Evolutionary conservation across 1,284 basidiomycete genomes (phyloP), one percentile per base, ranked within the genome.

Genomic region (Tausonia pullulans): DNA sequence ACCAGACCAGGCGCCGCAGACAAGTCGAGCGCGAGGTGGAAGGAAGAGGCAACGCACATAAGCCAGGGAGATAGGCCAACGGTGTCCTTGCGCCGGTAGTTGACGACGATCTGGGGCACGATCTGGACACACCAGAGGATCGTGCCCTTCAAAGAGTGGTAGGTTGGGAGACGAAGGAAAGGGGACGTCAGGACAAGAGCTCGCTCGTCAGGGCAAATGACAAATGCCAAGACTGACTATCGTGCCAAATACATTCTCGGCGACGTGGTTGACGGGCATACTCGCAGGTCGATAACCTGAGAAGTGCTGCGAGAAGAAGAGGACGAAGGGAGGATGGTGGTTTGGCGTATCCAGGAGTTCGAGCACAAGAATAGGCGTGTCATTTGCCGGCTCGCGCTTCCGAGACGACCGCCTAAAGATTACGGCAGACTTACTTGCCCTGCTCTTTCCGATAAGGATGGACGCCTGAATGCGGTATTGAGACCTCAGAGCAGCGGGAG

Each of bases 61-160:
- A 92, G 80, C 72, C 78, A 83, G 13, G 80, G 81, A 0, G 87
- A 89, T 5, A 90, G 79, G 0, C 89, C 88, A 40, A 83, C 79
- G 0, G 86, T 88, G 45, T 82, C 83, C 71, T 89, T 87, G 27
- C 80, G 78, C n/a, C 83, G 80, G 76, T 82, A 85, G 69, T 81
- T 86, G 73, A 90, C 90, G 69, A 74, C 65, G 62, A 79, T 80
- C 71, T 90, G 88, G 10, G 88, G 88, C 10, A 89, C 73, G 44
- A 90, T 78, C 72, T 88, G 85, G 3, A 81, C 76, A 0, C 81
- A 82, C 52, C 57, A 41, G 13, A 68, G 40, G 63, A 67, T 52
- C 45, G 39, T 62, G 50, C 55, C 54, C 48, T 54, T 58, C 58
- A 41, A 53, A 43, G 16, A n/a, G 39, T n/a, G 41, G 45, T 10